phyloP scores from a whole-genome alignment of 768 basidiomycete genomes.

The Naganishia randhawae region DNA sequence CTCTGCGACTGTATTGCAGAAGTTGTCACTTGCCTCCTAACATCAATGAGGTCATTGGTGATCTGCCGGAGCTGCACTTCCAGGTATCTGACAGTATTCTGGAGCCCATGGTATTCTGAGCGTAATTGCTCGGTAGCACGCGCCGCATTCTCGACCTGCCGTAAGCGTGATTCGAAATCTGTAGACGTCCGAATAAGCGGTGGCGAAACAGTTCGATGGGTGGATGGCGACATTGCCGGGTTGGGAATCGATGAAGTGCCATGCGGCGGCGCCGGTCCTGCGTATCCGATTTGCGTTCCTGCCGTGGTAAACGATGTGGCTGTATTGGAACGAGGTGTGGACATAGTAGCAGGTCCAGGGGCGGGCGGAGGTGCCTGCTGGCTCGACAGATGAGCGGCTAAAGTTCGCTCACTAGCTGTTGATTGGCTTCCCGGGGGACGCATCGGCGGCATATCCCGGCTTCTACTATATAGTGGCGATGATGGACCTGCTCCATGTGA shows the following conservation, averaged over 20 bases:
- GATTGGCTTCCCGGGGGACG: neutral
- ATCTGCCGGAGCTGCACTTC: slow-evolving; percentile 25
- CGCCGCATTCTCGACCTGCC: slow-evolving; percentile 18
- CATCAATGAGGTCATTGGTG: slow-evolving; percentile 11
- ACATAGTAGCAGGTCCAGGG: neutral
- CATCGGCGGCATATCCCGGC: slow-evolving; percentile 1
- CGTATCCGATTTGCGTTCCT: neutral
- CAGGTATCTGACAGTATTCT: slow-evolving; percentile 23
- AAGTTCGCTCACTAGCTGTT: neutral
- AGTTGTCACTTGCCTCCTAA: neutral
- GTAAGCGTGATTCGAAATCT: slow-evolving; percentile 19
- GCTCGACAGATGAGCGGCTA: neutral
- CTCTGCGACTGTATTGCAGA: neutral
- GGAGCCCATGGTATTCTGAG: slow-evolving; percentile 5
- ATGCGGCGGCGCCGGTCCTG: slow-evolving; percentile 1
- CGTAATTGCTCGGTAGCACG: slow-evolving; percentile 11
- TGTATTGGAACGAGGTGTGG: neutral
- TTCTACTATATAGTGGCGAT: slow-evolving; percentile 2
- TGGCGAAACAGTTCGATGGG: neutral
- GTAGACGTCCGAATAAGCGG: neutral
- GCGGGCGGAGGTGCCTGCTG: neutral
- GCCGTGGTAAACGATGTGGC: neutral
- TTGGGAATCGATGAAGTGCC: neutral
- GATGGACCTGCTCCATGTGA: neutral
- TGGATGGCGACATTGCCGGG: neutral